phyloP scores from a whole-genome alignment of 352 stramenopile species.

The Aphanomyces stellatus region DNA sequence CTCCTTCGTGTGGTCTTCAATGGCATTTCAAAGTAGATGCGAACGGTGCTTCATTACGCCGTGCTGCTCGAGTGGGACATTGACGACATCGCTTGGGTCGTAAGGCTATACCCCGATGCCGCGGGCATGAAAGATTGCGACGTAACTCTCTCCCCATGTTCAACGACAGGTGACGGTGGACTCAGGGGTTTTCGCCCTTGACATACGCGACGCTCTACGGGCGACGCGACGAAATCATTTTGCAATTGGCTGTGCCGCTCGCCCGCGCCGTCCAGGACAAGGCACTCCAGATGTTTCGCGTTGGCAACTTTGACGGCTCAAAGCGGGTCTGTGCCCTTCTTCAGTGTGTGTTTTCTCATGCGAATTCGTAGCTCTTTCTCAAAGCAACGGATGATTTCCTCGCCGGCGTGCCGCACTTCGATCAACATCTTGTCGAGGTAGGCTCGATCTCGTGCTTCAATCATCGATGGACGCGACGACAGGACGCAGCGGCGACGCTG shows the following conservation, averaged over 20 bases:
- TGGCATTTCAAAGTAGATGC: not conserved
- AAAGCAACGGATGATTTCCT: constrained; percentile 31
- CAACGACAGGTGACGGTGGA: not conserved
- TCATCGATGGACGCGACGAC: not conserved
- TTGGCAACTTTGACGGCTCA: constrained; percentile 41
- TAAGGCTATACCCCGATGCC: not conserved
- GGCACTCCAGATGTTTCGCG: constrained; percentile 27
- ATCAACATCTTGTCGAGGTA: constrained; percentile 30
- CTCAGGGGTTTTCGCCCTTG: constrained; percentile 21
- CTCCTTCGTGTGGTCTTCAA: not conserved
- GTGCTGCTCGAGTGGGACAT: constrained; percentile 13
- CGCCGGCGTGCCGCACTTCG: constrained; percentile 53
- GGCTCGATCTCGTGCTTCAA: constrained; percentile 17
- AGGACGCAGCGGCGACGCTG: not conserved
- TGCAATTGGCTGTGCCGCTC: constrained; percentile 48
- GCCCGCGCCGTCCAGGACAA: constrained; percentile 24
- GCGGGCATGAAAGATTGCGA: constrained; percentile 7
- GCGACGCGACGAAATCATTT: constrained; percentile 38
- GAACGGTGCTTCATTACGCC: constrained; percentile 13
- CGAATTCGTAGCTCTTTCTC: not conserved
- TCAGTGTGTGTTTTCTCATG: not conserved
- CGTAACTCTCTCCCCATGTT: not conserved
- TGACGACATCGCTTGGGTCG: constrained; percentile 15
- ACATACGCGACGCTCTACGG: constrained; percentile 33
- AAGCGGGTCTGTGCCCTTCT: constrained; percentile 29